These are phyloP conservation scores for Sporothrix mexicana DNA, from an alignment of 2,329 filamentous ascomycete species.

Conservation along the genomic window DNA sequence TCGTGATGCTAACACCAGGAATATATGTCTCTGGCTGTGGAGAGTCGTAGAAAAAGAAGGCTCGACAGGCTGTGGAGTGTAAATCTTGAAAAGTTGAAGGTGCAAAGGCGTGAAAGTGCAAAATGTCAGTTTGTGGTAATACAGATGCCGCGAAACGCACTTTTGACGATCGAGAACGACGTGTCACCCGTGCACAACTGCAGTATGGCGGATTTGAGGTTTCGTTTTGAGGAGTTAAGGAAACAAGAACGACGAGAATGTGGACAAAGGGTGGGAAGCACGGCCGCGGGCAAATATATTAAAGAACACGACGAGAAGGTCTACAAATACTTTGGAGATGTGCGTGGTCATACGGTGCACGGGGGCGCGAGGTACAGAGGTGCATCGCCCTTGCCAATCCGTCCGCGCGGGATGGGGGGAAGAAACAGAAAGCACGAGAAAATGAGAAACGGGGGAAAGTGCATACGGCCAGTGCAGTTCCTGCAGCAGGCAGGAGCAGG, in stretches of 20 bases:
- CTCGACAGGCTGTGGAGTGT: background rate
- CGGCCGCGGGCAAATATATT: slow-evolving; percentile 23
- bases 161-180: slow-evolving; percentile 4
- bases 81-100: background rate
- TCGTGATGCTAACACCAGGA: slow-evolving; percentile 2
- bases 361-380: slow-evolving; percentile 14
- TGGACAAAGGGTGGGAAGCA: slow-evolving; percentile 20
- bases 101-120: background rate
- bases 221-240: slow-evolving; percentile 9
- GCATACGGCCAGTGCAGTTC: slow-evolving; percentile 22
- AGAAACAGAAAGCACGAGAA: slow-evolving; percentile 5
- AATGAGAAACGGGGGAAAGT: slow-evolving; percentile 3
- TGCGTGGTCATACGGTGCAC: slow-evolving; percentile 22
- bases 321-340: slow-evolving; percentile 6
- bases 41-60: background rate
- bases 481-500: slow-evolving; percentile 1
- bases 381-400: slow-evolving; percentile 25
- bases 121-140: background rate
- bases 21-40: background rate
- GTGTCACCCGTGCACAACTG: slow-evolving; percentile 15
- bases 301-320: slow-evolving; percentile 28
- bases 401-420: slow-evolving; percentile 9
- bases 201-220: slow-evolving; percentile 4
- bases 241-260: background rate
- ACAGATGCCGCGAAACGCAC: slow-evolving; percentile 15